Evolutionary conservation across 2,329 filamentous ascomycete species (phyloP), one percentile per base, ranked within the genome.

Genomic region (Dryadomyces sulphureus): DNA sequence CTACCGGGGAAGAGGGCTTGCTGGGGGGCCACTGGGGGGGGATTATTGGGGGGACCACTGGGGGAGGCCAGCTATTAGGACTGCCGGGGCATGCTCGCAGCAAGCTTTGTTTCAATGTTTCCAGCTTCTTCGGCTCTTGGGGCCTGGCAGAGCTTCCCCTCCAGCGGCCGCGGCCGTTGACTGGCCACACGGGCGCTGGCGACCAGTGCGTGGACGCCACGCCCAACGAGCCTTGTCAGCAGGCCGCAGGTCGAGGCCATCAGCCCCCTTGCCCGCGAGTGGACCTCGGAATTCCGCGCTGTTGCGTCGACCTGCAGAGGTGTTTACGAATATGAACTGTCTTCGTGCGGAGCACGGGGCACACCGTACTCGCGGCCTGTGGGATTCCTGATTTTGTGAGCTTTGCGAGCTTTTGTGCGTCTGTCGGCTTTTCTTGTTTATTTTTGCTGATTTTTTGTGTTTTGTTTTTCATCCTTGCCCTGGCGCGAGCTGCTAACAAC

Each of bases 41-140:
- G n/a, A n/a, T n/a, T n/a, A n/a, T n/a, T n/a, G n/a, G n/a, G n/a
- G n/a, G n/a, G n/a, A n/a, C n/a, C n/a, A n/a, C n/a, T n/a, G n/a
- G n/a, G n/a, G n/a, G n/a, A n/a, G n/a, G n/a, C n/a, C n/a, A n/a
- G n/a, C n/a, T n/a, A n/a, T n/a, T n/a, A n/a, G n/a, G n/a, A n/a
- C n/a, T n/a, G n/a, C n/a, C n/a, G n/a, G n/a, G n/a, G n/a, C n/a
- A n/a, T n/a, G n/a, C 38, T 30, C 22, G 17, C 39, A 41, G 5
- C 39, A 7, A n/a, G 20, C 24, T 30, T 24, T 19, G 25, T 24
- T 25, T 40, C 38, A 16, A 41, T 41, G 39, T 27, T 43, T 35
- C 41, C 19, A 34, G 34, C 41, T 35, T 55, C 58, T 60, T 59
- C 57, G 48, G 27, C 35, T 49, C 51, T 46, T 38, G 47, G 45